These are phyloP conservation scores for Aeschynomene evenia DNA, from an alignment of 306 rosid species.

Conservation along the genomic window DNA sequence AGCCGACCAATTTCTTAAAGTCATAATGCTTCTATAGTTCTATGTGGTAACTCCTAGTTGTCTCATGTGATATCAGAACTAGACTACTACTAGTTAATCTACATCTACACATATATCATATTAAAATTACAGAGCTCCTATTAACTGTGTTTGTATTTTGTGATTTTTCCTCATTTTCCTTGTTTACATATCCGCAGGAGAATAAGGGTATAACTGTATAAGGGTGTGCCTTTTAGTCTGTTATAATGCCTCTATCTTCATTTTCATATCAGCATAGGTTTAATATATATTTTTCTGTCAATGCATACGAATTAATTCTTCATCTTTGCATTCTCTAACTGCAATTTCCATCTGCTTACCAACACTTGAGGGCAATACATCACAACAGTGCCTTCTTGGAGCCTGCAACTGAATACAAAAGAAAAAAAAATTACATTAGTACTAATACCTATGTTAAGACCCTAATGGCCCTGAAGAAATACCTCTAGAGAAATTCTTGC, in stretches of 20 bases:
- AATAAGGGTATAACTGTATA: background rate
- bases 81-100: too few species aligned
- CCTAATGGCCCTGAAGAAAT: background rate
- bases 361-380: constrained; percentile 54
- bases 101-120: background rate
- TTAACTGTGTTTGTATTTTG: background rate
- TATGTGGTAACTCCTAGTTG: background rate
- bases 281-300: constrained; percentile 3
- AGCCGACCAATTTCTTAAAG: background rate
- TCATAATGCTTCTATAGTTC: background rate
- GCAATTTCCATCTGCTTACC: constrained; percentile 54
- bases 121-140: background rate
- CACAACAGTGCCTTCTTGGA: constrained; percentile 91
- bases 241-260: background rate
- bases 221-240: background rate
- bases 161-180: background rate
- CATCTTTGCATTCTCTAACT: constrained; percentile 81
- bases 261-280: background rate
- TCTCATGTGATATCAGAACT: background rate
- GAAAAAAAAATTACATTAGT: constrained; percentile 1
- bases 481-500: too few species aligned
- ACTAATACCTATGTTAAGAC: background rate
- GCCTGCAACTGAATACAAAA: constrained; percentile 69
- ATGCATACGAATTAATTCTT: constrained; percentile 67
- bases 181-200: background rate